Evolutionary conservation across 1,284 basidiomycete species (phyloP), one percentile per base, ranked within the genome.

Genomic region (Tilletia walkeri): DNA sequence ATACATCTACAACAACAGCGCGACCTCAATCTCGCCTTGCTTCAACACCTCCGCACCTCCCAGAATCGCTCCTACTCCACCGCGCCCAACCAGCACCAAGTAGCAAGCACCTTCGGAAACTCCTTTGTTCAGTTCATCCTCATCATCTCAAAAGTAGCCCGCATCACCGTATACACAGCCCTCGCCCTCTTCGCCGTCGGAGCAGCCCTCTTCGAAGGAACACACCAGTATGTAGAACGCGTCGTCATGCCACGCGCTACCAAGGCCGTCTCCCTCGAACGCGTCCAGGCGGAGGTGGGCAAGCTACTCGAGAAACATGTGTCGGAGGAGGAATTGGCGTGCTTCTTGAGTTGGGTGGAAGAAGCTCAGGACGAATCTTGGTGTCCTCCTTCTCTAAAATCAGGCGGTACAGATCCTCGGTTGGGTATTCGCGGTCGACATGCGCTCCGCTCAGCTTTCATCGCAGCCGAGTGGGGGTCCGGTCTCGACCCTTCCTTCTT

Each of bases 181-280:
- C 68, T 80, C 36, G 76, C 75, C 49, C 68, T 78, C 0, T 75
- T 72, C 50, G 69, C 70, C 0, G 53, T 81, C 36, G 75, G 74
- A 18, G 45, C 75, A 2, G 73, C 70, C 30, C 70, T 69, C 7
- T 82, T 75, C 76, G 81, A 82, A 65, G 78, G 75, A 9, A 71
- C 76, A 38, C 81, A 81, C 67, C 78, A 81, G 72, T 83, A 82
- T 36, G 75, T 81, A 6, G 80, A 83, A 72, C 75, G 78, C 65
- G 59, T 76, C 6, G 71, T 72, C 30, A 81, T 83, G 78, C 69
- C 70, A 5, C 67, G 72, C 49, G 67, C 67, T 3, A 3, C 71
- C 14, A 16, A 73, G 9, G 59, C 73, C 12, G 53, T 59, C 4
- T 66, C 68, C 7, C 24, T 73, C 5, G 24, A 65, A n/a, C 12